phyloP scores from a whole-genome alignment of 2,329 filamentous ascomycete genomes.

The Nigrospora osmanthi region DNA sequence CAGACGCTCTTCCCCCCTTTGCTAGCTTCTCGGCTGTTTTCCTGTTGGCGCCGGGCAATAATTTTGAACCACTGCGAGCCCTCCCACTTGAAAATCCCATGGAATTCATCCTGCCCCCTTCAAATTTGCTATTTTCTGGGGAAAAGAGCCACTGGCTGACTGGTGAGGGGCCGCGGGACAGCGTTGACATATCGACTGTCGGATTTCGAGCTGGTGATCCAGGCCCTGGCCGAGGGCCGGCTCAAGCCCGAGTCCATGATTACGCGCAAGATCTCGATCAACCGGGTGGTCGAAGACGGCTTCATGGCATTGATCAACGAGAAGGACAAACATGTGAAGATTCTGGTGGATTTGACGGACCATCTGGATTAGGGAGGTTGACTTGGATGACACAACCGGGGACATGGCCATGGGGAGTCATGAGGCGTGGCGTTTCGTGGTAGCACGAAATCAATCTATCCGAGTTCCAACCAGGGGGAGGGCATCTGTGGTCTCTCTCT shows the following conservation, averaged over 20 bases:
- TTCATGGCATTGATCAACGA: conserved; percentile 49
- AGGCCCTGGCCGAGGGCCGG: conserved; percentile 35
- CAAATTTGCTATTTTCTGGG: too few relatives aligned
- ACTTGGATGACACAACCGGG: too few relatives aligned
- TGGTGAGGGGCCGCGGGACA: conserved; percentile 20
- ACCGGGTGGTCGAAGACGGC: conserved; percentile 48
- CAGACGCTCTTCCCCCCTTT: neutral
- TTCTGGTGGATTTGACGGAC: conserved; percentile 38
- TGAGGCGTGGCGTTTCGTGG: too few relatives aligned
- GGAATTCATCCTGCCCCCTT: neutral
- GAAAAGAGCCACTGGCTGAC: conserved; percentile 2
- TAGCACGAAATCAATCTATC: too few relatives aligned
- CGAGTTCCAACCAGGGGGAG: too few relatives aligned
- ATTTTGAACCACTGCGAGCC: too few relatives aligned
- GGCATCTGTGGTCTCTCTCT: too few relatives aligned
- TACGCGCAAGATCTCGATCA: conserved; percentile 47
- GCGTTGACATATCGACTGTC: conserved; percentile 8
- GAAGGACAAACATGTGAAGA: conserved; percentile 56
- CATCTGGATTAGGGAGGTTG: too few relatives aligned
- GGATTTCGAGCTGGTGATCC: conserved; percentile 51
- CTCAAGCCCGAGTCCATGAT: conserved; percentile 52
- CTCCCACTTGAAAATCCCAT: too few relatives aligned
- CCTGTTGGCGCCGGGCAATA: too few relatives aligned
- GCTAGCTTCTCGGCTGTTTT: too few relatives aligned
- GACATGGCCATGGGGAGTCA: too few relatives aligned